These are phyloP conservation scores for Russula griseocarnosa DNA, from an alignment of 768 basidiomycete species.

Conservation along the genomic window DNA sequence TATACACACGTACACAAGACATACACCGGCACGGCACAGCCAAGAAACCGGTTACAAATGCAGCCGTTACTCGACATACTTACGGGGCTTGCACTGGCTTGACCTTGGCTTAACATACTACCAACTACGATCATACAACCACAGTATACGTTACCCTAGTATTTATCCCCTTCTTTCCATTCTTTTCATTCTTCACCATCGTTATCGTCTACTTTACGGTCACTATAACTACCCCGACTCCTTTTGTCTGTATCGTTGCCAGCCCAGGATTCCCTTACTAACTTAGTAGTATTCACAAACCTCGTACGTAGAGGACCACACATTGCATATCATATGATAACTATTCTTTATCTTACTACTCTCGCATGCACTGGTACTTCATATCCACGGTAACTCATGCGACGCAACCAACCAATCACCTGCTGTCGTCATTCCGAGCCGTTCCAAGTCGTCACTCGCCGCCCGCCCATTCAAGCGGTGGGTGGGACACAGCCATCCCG, in stretches of 20 bases:
- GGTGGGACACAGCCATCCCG: no score
- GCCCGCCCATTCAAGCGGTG: no score
- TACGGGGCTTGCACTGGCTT: neutral
- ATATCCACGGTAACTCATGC: no score
- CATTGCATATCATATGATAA: conserved; percentile 1
- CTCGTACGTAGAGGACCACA: neutral
- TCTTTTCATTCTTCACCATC: conserved; percentile 1
- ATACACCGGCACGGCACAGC: neutral
- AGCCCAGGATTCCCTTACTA: neutral
- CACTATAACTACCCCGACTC: conserved; percentile 23
- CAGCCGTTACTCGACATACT: neutral
- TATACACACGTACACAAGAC: neutral
- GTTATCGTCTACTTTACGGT: neutral
- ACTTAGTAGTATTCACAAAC: no score
- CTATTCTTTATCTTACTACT: no score
- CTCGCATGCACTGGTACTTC: no score
- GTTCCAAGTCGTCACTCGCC: no score
- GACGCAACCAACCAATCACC: no score
- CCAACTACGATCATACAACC: neutral
- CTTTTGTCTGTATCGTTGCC: conserved; percentile 23
- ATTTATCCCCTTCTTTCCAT: neutral
- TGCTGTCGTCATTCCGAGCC: no score
- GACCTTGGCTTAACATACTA: neutral
- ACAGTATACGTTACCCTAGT: conserved; percentile 1
- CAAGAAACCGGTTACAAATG: neutral